phyloP scores from a whole-genome alignment of 2,329 filamentous ascomycete genomes.

The Shiraia bambusicola region DNA sequence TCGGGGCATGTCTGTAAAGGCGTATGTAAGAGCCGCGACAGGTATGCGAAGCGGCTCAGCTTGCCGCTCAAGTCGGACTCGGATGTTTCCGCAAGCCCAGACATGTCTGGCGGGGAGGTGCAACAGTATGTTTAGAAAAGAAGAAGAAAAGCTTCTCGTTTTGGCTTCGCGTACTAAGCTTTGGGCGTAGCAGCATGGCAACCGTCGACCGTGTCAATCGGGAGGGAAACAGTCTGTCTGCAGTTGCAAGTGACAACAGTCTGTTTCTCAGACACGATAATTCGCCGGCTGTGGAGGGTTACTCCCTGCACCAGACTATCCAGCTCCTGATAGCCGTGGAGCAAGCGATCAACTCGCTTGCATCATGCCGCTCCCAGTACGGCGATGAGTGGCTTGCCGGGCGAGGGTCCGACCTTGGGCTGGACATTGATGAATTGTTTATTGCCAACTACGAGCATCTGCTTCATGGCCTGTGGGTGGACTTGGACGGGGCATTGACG shows the following conservation, averaged over 20 bases:
- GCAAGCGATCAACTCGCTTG: conserved; percentile 36
- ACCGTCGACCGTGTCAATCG: conserved; percentile 26
- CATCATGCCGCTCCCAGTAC: conserved; percentile 26
- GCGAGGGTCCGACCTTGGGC: conserved; percentile 32
- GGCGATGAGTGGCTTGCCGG: conserved; percentile 36
- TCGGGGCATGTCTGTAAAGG: conserved; percentile 24
- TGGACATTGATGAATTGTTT: conserved; percentile 39
- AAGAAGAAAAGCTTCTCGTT: conserved; percentile 32
- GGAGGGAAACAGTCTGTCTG: conserved; percentile 27
- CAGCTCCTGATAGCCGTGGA: conserved; percentile 31
- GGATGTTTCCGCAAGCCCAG: conserved; percentile 29
- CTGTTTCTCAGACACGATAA: conserved; percentile 42
- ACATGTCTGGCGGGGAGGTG: conserved; percentile 36
- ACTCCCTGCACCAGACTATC: conserved; percentile 32
- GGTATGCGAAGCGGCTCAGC: conserved; percentile 14
- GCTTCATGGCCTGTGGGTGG: conserved; percentile 42
- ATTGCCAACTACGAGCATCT: conserved; percentile 49
- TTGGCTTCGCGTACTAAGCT: conserved; percentile 38
- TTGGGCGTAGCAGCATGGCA: conserved; percentile 33
- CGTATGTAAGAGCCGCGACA: conserved; percentile 27
- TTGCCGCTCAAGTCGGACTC: conserved; percentile 24
- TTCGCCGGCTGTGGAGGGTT: conserved; percentile 29
- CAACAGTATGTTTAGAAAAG: conserved; percentile 40
- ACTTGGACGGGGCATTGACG: conserved; percentile 34
- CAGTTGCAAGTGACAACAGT: conserved; percentile 32